Evolutionary conservation across 345 rosid genomes (phyloP).

Genomic region (Hypericum perforatum): DNA sequence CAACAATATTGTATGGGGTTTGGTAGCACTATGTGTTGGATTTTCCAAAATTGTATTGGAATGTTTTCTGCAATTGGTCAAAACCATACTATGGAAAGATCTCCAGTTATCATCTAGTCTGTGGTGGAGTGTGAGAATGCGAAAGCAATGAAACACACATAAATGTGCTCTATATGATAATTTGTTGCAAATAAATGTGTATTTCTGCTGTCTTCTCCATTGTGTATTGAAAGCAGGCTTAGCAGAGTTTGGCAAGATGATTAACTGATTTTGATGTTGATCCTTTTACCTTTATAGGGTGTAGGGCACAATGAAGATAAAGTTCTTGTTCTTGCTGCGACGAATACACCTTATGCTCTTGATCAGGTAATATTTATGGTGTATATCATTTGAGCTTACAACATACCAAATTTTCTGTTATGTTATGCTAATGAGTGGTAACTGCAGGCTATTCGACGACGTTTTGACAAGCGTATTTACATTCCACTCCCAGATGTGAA

Average conservation of each 20-base stretch:
- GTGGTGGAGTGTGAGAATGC: too few species aligned
- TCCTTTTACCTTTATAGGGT: slow-evolving; percentile 39
- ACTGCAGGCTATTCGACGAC: slow-evolving; percentile 77
- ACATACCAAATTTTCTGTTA: slow-evolving; percentile 1
- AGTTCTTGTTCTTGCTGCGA: slow-evolving; percentile 94
- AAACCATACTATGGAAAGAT: too few species aligned
- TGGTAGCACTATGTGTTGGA: too few species aligned
- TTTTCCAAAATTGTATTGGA: too few species aligned
- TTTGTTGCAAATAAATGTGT: too few species aligned
- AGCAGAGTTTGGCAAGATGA: neutral
- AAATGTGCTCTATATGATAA: too few species aligned
- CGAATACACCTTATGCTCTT: slow-evolving; percentile 86
- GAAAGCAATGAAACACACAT: too few species aligned
- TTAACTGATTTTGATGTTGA: slow-evolving; percentile 6
- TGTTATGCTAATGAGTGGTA: slow-evolving; percentile 20
- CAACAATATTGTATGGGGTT: too few species aligned
- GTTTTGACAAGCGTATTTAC: slow-evolving; percentile 94
- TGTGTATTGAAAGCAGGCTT: slow-evolving; percentile 1
- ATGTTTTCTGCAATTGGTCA: too few species aligned
- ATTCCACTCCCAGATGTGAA: slow-evolving; percentile 89
- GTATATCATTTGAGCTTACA: slow-evolving; percentile 9
- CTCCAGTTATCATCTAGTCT: too few species aligned
- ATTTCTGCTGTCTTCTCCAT: neutral
- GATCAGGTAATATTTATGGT: slow-evolving; percentile 49
- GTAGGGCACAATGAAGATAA: slow-evolving; percentile 82